Evolutionary conservation across 164 flowering plant genomes (phyloP).

Genomic region (Nelumbo lutea): DNA sequence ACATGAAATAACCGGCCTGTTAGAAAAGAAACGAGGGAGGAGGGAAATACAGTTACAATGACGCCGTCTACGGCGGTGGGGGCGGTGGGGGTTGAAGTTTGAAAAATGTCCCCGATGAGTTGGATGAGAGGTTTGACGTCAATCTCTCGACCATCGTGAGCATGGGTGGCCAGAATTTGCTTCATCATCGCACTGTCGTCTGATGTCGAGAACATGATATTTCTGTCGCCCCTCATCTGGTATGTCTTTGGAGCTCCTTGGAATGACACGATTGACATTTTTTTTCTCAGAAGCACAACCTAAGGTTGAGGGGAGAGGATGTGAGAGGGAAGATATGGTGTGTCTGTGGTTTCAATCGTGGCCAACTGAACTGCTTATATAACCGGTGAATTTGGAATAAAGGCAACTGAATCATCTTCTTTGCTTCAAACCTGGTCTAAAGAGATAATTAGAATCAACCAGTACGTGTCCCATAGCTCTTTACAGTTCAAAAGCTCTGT

Average conservation of each 20-base stretch:
- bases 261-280: not conserved
- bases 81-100: conserved; percentile 18
- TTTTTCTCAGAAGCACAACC: no score
- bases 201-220: conserved; percentile 42
- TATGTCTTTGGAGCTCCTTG: not conserved
- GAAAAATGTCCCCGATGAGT: conserved; percentile 53
- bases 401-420: conserved; percentile 27
- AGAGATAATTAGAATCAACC: not conserved
- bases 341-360: not conserved
- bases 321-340: not conserved
- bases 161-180: conserved; percentile 51
- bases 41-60: not conserved
- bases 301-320: not conserved
- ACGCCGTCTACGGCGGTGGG: not conserved
- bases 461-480: no score
- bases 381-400: not conserved
- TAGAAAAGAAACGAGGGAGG: not conserved
- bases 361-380: not conserved
- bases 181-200: conserved; percentile 59
- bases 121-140: conserved; percentile 51
- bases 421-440: conserved; percentile 25
- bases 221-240: conserved; percentile 17
- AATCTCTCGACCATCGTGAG: conserved; percentile 55
- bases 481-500: not conserved
- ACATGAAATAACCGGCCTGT: no score